These are phyloP conservation scores for Rhododendron henanense DNA, from an alignment of 148 eudicot species.

Conservation along the genomic window DNA sequence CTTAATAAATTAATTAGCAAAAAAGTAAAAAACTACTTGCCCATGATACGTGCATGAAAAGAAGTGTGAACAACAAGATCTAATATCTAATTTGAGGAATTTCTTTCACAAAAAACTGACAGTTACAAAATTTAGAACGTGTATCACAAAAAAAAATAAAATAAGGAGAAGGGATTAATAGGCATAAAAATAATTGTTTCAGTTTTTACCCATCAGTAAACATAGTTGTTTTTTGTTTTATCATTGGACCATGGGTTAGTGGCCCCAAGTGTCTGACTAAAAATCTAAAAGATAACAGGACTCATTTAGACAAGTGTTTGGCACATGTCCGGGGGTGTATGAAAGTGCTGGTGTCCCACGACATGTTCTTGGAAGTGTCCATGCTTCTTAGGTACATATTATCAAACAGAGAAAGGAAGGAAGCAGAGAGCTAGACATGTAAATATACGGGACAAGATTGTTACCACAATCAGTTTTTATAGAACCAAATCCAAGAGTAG, in stretches of 20 bases:
- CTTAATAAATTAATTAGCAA: not conserved
- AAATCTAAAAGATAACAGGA: not conserved
- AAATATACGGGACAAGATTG: not conserved
- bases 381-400: not conserved
- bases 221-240: not conserved
- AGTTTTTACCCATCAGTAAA: not conserved
- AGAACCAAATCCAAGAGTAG: conserved; percentile 10
- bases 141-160: not conserved
- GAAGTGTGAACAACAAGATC: not conserved
- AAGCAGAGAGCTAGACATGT: not conserved
- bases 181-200: not conserved
- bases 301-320: not conserved
- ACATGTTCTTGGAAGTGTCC: not conserved
- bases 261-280: not conserved
- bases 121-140: not conserved
- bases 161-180: not conserved
- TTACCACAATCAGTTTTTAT: conserved; percentile 12
- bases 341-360: not conserved
- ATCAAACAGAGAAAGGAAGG: not conserved
- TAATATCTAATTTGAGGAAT: not conserved
- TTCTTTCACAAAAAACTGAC: not conserved
- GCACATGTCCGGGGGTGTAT: not conserved
- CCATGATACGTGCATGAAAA: not conserved
- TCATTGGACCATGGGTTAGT: not conserved
- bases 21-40: not conserved